These are phyloP conservation scores for Grosmannia serpens DNA, from an alignment of 2,329 filamentous ascomycete genomes.

Conservation along the genomic window DNA sequence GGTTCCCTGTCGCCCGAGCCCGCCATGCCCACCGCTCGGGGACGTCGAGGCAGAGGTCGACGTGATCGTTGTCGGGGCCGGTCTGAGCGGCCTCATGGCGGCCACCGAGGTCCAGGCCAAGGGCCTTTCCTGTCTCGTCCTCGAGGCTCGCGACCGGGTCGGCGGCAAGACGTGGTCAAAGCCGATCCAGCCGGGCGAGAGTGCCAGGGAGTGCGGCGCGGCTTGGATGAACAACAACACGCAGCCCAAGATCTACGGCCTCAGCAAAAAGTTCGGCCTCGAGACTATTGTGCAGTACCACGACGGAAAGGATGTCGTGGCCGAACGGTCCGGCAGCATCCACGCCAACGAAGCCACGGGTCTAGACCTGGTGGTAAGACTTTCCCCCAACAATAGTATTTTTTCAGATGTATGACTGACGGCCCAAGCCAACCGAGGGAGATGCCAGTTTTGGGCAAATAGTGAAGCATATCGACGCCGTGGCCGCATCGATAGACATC, in stretches of 20 bases:
- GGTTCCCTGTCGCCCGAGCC: neutral
- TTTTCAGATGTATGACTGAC: neutral
- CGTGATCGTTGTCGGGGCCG: neutral
- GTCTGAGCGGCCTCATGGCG: neutral
- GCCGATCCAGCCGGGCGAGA: constrained; percentile 19
- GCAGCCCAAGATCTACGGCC: constrained; percentile 31
- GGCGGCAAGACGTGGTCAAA: constrained; percentile 38
- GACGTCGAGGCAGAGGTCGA: neutral
- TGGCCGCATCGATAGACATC: neutral
- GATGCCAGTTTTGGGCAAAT: neutral
- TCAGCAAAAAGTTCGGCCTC: constrained; percentile 28
- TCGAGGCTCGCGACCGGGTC: constrained; percentile 34
- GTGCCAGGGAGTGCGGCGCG: constrained; percentile 39
- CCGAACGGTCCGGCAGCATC: neutral
- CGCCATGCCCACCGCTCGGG: neutral
- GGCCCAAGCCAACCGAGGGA: neutral
- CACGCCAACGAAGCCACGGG: neutral
- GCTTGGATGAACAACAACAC: constrained; percentile 49
- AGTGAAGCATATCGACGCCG: neutral
- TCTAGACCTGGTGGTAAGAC: neutral
- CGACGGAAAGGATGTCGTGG: neutral
- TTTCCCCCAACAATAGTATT: neutral
- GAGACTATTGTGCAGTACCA: constrained; percentile 37
- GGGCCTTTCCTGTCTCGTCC: neutral
- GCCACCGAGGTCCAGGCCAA: neutral